Evolutionary conservation across 805 yeast species (phyloP).

Genomic region (Candida multigemmis): DNA sequence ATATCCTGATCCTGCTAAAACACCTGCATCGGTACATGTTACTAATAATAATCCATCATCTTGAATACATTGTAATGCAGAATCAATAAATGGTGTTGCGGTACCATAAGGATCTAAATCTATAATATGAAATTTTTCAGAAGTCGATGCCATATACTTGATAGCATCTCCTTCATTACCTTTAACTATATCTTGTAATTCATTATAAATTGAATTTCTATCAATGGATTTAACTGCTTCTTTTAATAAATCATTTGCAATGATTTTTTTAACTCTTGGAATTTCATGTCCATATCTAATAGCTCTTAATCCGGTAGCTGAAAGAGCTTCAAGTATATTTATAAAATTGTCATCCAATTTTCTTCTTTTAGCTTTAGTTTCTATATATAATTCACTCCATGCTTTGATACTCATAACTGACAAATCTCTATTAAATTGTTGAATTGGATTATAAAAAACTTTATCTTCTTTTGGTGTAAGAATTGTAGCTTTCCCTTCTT

Average conservation of each 20-base stretch:
- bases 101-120: conserved; percentile 98
- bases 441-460: conserved; percentile 94
- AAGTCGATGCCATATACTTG: conserved; percentile 49
- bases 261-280: conserved; percentile 59
- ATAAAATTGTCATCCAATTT: conserved; percentile 23
- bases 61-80: conserved; percentile 76
- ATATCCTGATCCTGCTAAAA: conserved; percentile 89
- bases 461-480: conserved; percentile 71
- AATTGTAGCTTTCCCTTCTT: conserved; percentile 80
- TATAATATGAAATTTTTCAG: conserved; percentile 63
- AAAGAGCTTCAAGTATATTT: conserved; percentile 76
- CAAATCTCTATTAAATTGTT: conserved; percentile 91
- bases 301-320: conserved; percentile 94
- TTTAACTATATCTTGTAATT: conserved; percentile 44
- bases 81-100: conserved; percentile 90
- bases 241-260: conserved; percentile 84
- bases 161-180: conserved; percentile 90
- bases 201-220: conserved; percentile 62
- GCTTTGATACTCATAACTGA: conserved; percentile 81
- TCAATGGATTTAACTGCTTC: conserved; percentile 80
- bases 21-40: conserved; percentile 95
- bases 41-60: conserved; percentile 83
- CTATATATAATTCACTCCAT: conserved; percentile 47
- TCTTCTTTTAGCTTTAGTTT: conserved; percentile 6
- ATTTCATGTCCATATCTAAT: conserved; percentile 89